Conservation (phyloP, 192 early-diverging fungal species). For the Rhizoclosmatium sp. region DNA sequence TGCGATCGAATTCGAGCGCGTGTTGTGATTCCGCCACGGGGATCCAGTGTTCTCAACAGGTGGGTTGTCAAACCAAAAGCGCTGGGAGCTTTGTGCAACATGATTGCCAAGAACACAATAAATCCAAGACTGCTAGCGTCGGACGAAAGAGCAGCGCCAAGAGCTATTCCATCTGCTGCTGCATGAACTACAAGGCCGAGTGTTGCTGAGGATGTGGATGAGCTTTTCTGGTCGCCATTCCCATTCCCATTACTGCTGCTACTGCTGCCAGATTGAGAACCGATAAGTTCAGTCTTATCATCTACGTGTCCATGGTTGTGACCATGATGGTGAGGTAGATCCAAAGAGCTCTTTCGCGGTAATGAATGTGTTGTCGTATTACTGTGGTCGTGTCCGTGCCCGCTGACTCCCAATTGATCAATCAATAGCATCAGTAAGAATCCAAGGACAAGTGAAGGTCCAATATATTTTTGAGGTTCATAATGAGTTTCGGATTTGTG, state of each 20-base stretch:
- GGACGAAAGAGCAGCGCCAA: slow-evolving; percentile 84
- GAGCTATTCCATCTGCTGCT: slow-evolving; percentile 92
- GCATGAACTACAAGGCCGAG: slow-evolving; percentile 97
- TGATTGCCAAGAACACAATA: slow-evolving; percentile 93
- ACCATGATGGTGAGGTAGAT: slow-evolving; percentile 17
- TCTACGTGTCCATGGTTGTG: slow-evolving; percentile 17
- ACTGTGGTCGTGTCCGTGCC: slow-evolving; percentile 25
- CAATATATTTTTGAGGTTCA: slow-evolving; percentile 70
- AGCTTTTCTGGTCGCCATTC: neutral
- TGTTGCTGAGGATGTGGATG: slow-evolving; percentile 60
- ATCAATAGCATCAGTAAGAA: slow-evolving; percentile 92
- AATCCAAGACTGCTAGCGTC: slow-evolving; percentile 54
- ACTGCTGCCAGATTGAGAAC: neutral
- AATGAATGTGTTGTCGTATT: slow-evolving; percentile 21
- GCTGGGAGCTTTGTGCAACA: slow-evolving; percentile 95
- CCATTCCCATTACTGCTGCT: neutral
- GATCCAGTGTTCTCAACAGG: slow-evolving; percentile 78
- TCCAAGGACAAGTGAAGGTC: slow-evolving; percentile 79
- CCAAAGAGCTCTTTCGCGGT: slow-evolving; percentile 6
- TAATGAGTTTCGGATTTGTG: slow-evolving; percentile 37
- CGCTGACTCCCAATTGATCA: slow-evolving; percentile 69
- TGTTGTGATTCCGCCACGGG: slow-evolving; percentile 47
- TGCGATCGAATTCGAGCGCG: slow-evolving; percentile 72
- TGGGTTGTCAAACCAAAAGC: slow-evolving; percentile 91
- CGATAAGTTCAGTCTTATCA: slow-evolving; percentile 21